A percentile compares a stretch with the other conserved stretches of the same genome.
Evolutionary conservation across 768 basidiomycete species (phyloP).

Genomic region (Leccinum ochraceum): DNA sequence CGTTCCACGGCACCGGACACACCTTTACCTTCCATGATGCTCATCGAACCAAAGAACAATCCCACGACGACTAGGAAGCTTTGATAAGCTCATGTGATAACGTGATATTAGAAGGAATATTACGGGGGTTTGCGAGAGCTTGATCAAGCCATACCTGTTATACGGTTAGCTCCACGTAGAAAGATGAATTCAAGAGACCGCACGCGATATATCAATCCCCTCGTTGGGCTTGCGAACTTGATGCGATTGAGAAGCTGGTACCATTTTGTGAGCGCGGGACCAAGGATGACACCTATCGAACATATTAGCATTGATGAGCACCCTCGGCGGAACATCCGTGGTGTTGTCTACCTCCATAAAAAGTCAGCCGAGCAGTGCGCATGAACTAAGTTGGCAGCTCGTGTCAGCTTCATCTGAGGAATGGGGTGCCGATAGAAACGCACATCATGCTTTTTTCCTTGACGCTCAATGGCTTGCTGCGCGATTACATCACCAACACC

Average conservation of each 20-base stretch:
- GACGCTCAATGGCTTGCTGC: constrained; percentile 80
- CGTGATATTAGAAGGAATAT: constrained; percentile 17
- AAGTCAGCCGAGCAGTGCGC: constrained; percentile 62
- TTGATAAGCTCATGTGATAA: constrained; percentile 3
- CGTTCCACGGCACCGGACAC: constrained; percentile 49
- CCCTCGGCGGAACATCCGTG: neutral
- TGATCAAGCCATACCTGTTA: constrained; percentile 81
- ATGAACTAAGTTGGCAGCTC: constrained; percentile 41
- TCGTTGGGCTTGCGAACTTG: constrained; percentile 62
- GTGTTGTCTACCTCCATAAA: constrained; percentile 63
- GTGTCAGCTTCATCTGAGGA: neutral
- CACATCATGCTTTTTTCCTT: constrained; percentile 76
- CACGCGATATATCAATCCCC: constrained; percentile 63
- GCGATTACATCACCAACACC: constrained; percentile 80
- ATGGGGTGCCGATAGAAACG: constrained; percentile 24
- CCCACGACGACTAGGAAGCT: constrained; percentile 41
- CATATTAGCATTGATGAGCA: neutral
- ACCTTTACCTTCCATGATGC: constrained; percentile 75
- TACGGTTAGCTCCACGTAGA: neutral
- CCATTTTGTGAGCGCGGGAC: constrained; percentile 83
- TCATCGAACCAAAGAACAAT: constrained; percentile 75
- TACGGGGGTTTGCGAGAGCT: constrained; percentile 70
- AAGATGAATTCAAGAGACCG: constrained; percentile 18
- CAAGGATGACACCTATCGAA: constrained; percentile 64
- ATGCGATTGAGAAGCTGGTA: constrained; percentile 71